Conservation (phyloP, 768 basidiomycete species). For the Pleurotus citrinopileatus region DNA sequence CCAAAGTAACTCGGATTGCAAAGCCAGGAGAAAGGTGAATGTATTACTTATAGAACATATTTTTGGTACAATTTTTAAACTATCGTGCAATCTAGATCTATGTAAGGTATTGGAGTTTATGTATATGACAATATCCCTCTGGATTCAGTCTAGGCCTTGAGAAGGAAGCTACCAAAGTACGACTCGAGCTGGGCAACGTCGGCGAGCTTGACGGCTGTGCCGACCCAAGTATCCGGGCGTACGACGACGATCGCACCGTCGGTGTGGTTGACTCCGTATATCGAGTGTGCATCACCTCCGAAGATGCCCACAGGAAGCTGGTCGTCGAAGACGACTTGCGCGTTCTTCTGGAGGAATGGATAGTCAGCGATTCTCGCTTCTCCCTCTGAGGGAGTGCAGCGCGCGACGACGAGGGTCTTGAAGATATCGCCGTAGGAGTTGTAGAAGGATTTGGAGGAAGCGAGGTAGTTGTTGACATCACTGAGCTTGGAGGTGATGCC, state of each 20-base stretch:
- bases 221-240: constrained; percentile 8
- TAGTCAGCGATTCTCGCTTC: neutral
- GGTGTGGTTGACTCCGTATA: constrained; percentile 10
- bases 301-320: constrained; percentile 10
- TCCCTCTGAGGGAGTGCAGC: constrained; percentile 1
- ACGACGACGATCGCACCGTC: constrained; percentile 8
- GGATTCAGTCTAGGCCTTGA: neutral
- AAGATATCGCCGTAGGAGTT: constrained; percentile 6
- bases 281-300: constrained; percentile 10
- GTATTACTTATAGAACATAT: neutral
- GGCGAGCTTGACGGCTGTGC: neutral
- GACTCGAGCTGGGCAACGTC: neutral
- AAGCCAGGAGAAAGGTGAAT: neutral
- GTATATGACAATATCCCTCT: neutral
- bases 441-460: constrained; percentile 10
- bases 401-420: constrained; percentile 8
- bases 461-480: constrained; percentile 8
- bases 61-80: neutral
- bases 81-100: neutral
- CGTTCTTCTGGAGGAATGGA: constrained; percentile 4
- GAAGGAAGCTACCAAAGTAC: constrained; percentile 6
- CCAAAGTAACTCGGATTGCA: no score
- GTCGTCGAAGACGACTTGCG: constrained; percentile 6
- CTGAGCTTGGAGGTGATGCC: neutral
- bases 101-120: neutral